Base-by-base conservation (phyloP, 129 eudicot species). In the Chrysanthemum makinoi region DNA sequence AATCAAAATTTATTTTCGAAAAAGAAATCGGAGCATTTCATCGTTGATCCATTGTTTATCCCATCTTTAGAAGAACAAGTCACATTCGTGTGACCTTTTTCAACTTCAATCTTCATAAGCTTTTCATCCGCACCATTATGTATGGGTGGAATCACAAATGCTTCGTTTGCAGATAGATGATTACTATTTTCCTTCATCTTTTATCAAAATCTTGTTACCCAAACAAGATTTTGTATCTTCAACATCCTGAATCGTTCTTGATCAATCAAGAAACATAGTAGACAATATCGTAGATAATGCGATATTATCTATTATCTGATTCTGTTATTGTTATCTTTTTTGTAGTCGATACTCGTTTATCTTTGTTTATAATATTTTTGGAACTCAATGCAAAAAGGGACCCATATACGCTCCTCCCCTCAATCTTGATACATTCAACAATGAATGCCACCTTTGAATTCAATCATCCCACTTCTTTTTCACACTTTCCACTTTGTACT, bases 381-480 rank as follows among this genome's bases (percentile, higher is more conserved):
- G 15, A 66, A 65, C 67, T 65, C 52, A 30, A 55, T 74, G 70
- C 43, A 64, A 58, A 3, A 13, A 1, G 75, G 88, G 83, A 22
- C 86, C 89, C 93, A 82, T 50, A 80, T 43, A 69, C 86, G 69
- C 75, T 61, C 71, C 81, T 20, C 75, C 72, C 66, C 82, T 72
- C 82, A 57, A 56, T 68, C 75, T 73, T 67, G 66, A 52, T 51
- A 24, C 35, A 73, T 72, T 76, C 73, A 81, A 84, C 70, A 81
- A 87, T 84, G 83, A 81, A 81, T 79, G 81, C 74, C 35, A 10
- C 75, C 81, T 80, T 86, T 81, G 87, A 83, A 83, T 79, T 74
- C 81, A 73, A 66, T 69, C 65, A 77, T 74, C 79, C 80, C 82
- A 72, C 69, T 68, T 73, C 77, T 35, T 39, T 46, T 60, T 72